Base-by-base conservation (phyloP, 805 yeast genomes). In the Clavispora asparagi region DNA sequence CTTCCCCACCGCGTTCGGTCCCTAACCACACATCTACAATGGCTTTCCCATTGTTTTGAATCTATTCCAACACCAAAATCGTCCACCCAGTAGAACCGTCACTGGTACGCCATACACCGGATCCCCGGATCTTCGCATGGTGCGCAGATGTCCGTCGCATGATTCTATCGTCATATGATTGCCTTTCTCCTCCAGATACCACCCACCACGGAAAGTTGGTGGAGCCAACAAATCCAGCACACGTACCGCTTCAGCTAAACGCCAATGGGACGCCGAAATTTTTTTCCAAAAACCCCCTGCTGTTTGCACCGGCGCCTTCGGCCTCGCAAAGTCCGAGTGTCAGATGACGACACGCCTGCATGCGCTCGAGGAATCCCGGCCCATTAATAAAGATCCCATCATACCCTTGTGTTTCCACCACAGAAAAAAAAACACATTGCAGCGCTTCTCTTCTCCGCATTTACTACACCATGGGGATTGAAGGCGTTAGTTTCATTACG, bases 401-500 rank as follows among this genome's bases (percentile, higher is more conserved):
- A 11, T 33, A n/a, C 37, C 13, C 25, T 31, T 16, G 37, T 4
- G 37, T 8, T 17, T 33, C 25, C 25, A 23, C 17, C 33, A 13
- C 17, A n/a, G 26, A 13, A 39, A 27, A 39, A 14, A 10, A 8
- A 14, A n/a, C 29, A 13, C 41, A 25, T 39, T n/a, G 14, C 39
- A 36, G 12, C 40, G 26, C 40, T 37, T 26, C 40, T 25, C 16
- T 25, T 37, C 39, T 25, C 28, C 40, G 26, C 28, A 17, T 7
- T 14, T 25, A n/a, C 23, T 27, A 19, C 44, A 16, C 26, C 39
- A 54, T 52, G 55, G 44, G 51, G 23, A 53, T 50, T 19, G 47
- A 47, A 39, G 68, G 71, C 19, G 60, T 82, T 42, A 78, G 86
- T 26, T 82, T 78, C 58, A 69, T 79, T 25, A 83, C 92, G 33